Evolutionary conservation across 495 filamentous ascomycete species (phyloP).

Genomic region (Penicillium angulare): DNA sequence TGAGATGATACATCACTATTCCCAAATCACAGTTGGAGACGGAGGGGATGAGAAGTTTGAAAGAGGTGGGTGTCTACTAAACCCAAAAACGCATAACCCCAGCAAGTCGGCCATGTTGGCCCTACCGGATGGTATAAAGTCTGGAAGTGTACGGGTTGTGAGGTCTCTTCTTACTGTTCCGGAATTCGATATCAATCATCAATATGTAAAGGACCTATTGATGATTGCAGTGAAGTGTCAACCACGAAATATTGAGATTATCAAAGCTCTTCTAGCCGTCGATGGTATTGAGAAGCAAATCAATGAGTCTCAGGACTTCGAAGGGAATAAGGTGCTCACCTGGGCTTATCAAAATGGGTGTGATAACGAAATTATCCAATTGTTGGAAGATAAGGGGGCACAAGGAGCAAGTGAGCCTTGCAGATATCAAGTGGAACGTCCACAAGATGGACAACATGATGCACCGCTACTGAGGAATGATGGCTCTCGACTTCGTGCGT

Average conservation of each 20-base stretch:
- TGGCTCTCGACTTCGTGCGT: too few relatives aligned
- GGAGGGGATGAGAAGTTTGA: neutral
- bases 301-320: neutral
- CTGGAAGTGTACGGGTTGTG: neutral
- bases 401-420: neutral
- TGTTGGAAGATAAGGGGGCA: neutral
- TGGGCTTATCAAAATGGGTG: neutral
- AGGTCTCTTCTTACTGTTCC: slow-evolving; percentile 2
- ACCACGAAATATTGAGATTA: neutral
- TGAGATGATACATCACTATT: slow-evolving; percentile 2
- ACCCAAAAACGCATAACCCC: neutral
- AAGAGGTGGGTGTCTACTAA: neutral
- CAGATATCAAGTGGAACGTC: neutral
- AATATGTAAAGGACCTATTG: neutral
- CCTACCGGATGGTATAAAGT: neutral
- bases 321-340: neutral
- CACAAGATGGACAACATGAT: neutral
- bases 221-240: neutral
- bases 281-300: neutral
- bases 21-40: neutral
- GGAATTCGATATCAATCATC: neutral
- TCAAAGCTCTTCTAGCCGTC: neutral
- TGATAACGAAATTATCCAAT: neutral
- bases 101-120: neutral
- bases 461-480: neutral